phyloP scores from a whole-genome alignment of 2,329 filamentous ascomycete species.

The Penicillium brevicompactum region DNA sequence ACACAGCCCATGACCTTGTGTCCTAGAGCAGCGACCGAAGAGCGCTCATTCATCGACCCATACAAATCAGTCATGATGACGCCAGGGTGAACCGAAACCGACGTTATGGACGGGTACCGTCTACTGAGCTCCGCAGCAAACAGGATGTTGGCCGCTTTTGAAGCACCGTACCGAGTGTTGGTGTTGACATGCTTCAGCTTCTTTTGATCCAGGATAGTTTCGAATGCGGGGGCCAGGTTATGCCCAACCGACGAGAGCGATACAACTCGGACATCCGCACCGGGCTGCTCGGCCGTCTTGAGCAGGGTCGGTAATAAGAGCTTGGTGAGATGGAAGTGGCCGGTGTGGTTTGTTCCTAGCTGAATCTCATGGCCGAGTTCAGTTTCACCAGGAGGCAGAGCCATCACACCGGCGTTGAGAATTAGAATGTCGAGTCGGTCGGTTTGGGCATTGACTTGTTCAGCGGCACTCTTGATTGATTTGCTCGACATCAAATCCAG shows the following conservation, averaged over 20 bases:
- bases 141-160: conserved; percentile 52
- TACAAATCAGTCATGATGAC: conserved; percentile 40
- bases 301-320: conserved; percentile 34
- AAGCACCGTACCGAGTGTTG: conserved; percentile 45
- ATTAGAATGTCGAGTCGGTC: conserved; percentile 40
- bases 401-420: conserved; percentile 48
- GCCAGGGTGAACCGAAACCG: conserved; percentile 52
- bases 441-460: conserved; percentile 28
- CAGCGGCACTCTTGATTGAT: conserved; percentile 43
- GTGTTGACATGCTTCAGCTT: conserved; percentile 34
- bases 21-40: conserved; percentile 6
- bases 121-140: conserved; percentile 46
- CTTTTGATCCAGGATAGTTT: conserved; percentile 33
- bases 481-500: conserved; percentile 49
- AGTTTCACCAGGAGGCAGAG: conserved; percentile 36
- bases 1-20: conserved; percentile 18
- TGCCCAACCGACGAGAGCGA: conserved; percentile 35
- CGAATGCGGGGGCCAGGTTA: conserved; percentile 26
- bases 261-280: conserved; percentile 30
- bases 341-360: conserved; percentile 43
- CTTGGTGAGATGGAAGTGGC: conserved; percentile 42
- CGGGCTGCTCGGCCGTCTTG: conserved; percentile 25
- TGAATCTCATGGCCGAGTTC: conserved; percentile 42
- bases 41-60: conserved; percentile 15
- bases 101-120: conserved; percentile 35